phyloP scores from a whole-genome alignment of 1,284 basidiomycete genomes.

The Cryptococcus amylolentus region DNA sequence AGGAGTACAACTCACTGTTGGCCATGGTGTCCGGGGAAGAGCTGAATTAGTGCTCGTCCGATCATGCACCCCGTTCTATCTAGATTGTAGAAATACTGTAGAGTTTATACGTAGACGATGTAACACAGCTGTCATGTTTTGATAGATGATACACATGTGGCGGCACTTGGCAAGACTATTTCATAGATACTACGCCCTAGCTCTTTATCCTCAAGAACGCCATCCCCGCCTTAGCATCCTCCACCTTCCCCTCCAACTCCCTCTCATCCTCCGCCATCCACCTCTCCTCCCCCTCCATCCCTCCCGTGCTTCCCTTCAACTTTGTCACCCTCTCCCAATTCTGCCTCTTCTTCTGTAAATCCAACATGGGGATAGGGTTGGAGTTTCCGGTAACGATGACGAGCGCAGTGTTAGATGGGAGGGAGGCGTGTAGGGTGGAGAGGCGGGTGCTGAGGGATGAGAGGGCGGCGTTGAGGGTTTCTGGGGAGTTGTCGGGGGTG shows the following conservation, averaged over 20 bases:
- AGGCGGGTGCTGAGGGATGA: constrained; percentile 61
- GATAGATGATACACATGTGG: too few species aligned
- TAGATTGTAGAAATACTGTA: too few species aligned
- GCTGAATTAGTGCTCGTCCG: too few species aligned
- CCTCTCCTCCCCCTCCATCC: constrained; percentile 50
- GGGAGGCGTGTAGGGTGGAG: constrained; percentile 59
- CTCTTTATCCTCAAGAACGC: constrained; percentile 66
- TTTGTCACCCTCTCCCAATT: constrained; percentile 69
- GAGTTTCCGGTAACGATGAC: constrained; percentile 81
- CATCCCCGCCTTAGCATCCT: constrained; percentile 71
- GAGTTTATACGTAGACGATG: too few species aligned
- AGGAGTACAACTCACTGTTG: constrained; percentile 38
- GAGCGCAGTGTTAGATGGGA: constrained; percentile 74
- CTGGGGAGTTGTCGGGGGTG: constrained; percentile 20
- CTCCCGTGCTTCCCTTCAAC: constrained; percentile 49
- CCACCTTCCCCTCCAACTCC: constrained; percentile 70
- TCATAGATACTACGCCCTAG: too few species aligned
- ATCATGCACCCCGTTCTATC: too few species aligned
- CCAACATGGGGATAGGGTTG: constrained; percentile 73
- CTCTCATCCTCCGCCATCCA: constrained; percentile 76
- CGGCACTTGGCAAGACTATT: too few species aligned
- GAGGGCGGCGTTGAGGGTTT: constrained; percentile 24
- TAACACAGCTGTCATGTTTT: too few species aligned
- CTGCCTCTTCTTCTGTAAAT: constrained; percentile 63
- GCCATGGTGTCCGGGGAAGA: constrained; percentile 9